phyloP scores from a whole-genome alignment of 495 filamentous ascomycete species.

The Cudoniella acicularis region DNA sequence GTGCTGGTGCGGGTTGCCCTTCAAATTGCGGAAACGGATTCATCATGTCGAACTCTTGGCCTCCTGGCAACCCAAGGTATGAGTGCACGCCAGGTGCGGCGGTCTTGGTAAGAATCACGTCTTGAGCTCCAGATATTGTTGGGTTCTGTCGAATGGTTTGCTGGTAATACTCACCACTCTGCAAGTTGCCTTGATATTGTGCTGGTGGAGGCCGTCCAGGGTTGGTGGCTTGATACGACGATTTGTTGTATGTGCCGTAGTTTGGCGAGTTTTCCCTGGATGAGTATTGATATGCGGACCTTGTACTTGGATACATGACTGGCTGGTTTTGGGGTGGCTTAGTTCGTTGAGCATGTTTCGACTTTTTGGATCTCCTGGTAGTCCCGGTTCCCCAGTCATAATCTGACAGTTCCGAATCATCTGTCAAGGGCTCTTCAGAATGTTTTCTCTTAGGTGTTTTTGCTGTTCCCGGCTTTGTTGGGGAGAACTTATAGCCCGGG shows the following conservation, averaged over 20 bases:
- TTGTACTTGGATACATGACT: constrained; percentile 28
- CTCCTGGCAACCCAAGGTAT: constrained; percentile 19
- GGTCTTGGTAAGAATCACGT: constrained; percentile 46
- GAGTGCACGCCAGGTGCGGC: constrained; percentile 31
- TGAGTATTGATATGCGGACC: constrained; percentile 25
- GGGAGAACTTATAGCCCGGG: constrained; percentile 93
- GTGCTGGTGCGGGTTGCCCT: neutral
- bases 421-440: constrained; percentile 28
- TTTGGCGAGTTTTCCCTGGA: constrained; percentile 33
- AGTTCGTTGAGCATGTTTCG: constrained; percentile 23
- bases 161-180: constrained; percentile 59
- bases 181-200: constrained; percentile 43
- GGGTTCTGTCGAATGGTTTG: constrained; percentile 44
- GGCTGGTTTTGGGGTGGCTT: constrained; percentile 22
- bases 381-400: constrained; percentile 32
- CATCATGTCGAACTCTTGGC: constrained; percentile 23
- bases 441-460: constrained; percentile 46
- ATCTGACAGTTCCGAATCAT: constrained; percentile 40
- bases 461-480: constrained; percentile 58
- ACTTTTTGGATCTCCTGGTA: constrained; percentile 28
- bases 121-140: constrained; percentile 41
- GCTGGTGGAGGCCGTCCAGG: constrained; percentile 56
- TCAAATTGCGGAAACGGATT: constrained; percentile 13
- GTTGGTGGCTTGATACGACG: constrained; percentile 59
- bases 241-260: constrained; percentile 39